These are phyloP conservation scores for Colletotrichum godetiae DNA, from an alignment of 2,329 filamentous ascomycete genomes.

Conservation along the genomic window DNA sequence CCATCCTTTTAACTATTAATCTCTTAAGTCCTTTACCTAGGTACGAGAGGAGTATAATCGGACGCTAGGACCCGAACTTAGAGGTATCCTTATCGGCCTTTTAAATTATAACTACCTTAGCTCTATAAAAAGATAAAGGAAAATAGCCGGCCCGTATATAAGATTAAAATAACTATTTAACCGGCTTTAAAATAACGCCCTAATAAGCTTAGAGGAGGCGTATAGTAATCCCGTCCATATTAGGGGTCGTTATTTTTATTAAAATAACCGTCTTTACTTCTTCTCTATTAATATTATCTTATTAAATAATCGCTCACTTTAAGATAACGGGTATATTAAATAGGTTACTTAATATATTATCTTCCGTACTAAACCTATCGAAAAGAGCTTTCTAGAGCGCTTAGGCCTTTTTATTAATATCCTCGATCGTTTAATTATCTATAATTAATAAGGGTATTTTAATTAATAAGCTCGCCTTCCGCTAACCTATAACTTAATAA, in stretches of 20 bases:
- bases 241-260: not conserved
- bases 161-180: constrained; percentile 5
- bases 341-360: not conserved
- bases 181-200: not conserved
- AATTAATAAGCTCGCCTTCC: not conserved
- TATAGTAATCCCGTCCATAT: not conserved
- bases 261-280: not conserved
- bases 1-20: constrained; percentile 12
- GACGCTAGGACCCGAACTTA: constrained; percentile 28
- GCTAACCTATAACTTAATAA: not conserved
- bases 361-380: not conserved
- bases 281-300: not conserved
- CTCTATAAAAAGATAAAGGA: constrained; percentile 10
- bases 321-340: not conserved
- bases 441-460: not conserved
- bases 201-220: not conserved
- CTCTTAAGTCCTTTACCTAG: constrained; percentile 33
- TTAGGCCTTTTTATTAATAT: not conserved
- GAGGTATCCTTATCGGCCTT: too few relatives aligned
- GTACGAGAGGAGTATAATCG: constrained; percentile 31
- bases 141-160: constrained; percentile 16
- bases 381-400: not conserved
- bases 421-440: not conserved
- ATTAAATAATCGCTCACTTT: not conserved
- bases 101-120: constrained; percentile 30